Evolutionary conservation across 2,329 filamentous ascomycete species (phyloP), one percentile per base, ranked within the genome.

Genomic region (Endoconidiophora laricicola): DNA sequence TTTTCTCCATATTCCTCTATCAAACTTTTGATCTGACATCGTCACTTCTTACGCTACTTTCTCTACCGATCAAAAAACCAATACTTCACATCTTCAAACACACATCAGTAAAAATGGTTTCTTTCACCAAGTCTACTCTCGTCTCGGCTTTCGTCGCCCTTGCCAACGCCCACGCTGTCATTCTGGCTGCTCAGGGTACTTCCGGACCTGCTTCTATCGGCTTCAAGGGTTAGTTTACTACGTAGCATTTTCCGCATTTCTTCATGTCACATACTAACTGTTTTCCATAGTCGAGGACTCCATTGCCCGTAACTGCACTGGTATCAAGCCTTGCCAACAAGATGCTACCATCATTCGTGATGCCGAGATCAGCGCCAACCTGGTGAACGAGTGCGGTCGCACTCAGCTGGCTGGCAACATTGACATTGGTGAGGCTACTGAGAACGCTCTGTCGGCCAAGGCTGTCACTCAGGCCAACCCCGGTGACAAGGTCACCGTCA

Each of bases 311-410:
- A 78, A 80, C 60, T 79, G 78, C 61, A 79, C 75, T 14, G 65
- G 66, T 50, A 77, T 79, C 64, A 76, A 69, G 60, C 78, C 78
- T 18, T 81, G 79, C 66, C 77, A 82, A 58, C 73, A 76, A 55
- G 78, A 82, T 52, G 68, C 76, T 9, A 79, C 76, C 48, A 70
- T 80, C 58, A 81, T 82, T 62, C 69, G 71, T 48, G 73, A 78
- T 52, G 70, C 69, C 14, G 68, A 76, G 64, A 70, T 75, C 56
- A 54, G 56, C 5, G 62, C 65, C 48, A 74, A 74, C 57, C 60
- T 71, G 6, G 74, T 75, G 45, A 76, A 75, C 56, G 68, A 73
- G 52, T 82, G 79, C 58, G 79, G 79, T 42, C 70, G 78, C 54
- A 83, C 78, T 6, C 68, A 79, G 59, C 59, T 74, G 44, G 58